These are phyloP conservation scores for Camelina neglecta DNA, from an alignment of 345 rosid species.

Conservation along the genomic window DNA sequence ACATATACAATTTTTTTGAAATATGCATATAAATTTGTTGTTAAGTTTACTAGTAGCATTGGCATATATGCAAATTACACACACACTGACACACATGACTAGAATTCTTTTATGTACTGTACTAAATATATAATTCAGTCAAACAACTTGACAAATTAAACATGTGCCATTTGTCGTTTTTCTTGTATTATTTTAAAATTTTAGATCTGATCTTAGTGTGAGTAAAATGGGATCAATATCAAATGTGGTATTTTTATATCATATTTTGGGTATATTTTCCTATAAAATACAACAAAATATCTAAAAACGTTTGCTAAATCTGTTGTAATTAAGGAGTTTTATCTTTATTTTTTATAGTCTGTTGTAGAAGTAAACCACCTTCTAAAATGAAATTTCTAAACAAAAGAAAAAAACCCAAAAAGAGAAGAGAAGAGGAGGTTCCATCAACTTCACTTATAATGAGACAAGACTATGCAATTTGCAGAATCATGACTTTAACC, in stretches of 20 bases:
- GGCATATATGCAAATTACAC: conserved; percentile 15
- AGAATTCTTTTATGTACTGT: conserved; percentile 23
- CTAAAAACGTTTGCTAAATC: neutral
- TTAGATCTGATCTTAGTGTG: neutral
- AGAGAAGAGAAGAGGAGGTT: neutral
- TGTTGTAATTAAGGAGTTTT: neutral
- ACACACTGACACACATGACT: neutral
- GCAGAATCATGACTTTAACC: conserved; percentile 30
- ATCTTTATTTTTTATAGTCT: neutral
- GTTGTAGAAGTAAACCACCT: neutral
- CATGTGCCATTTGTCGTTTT: conserved; percentile 28
- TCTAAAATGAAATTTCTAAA: neutral
- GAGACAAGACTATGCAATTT: conserved; percentile 38
- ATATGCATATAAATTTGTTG: conserved; percentile 18
- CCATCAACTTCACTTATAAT: conserved; percentile 24
- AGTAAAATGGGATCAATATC: neutral
- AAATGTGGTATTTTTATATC: neutral
- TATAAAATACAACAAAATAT: neutral
- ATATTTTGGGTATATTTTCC: neutral
- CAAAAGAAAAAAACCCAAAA: neutral
- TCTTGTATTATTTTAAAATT: neutral
- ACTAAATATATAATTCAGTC: conserved; percentile 20
- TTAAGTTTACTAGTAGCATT: neutral
- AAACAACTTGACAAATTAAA: conserved; percentile 33
- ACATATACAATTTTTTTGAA: neutral